Conservation (phyloP, 441 rosid species). For the Aquilaria agallochum region DNA sequence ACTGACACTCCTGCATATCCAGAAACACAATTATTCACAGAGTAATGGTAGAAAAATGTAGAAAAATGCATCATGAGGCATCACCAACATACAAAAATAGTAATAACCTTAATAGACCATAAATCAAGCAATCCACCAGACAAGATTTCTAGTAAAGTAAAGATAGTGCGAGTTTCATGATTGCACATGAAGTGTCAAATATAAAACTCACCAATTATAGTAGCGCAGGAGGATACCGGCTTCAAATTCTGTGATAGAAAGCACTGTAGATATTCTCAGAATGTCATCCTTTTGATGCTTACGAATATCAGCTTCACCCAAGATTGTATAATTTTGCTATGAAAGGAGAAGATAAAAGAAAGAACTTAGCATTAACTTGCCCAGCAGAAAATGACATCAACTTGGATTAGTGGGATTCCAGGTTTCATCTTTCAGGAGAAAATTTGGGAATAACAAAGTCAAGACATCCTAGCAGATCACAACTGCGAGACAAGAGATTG, state of each 20-base stretch:
- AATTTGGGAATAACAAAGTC: too few relatives aligned
- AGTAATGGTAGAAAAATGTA: not conserved
- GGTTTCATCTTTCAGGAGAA: too few relatives aligned
- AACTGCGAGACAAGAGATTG: too few relatives aligned
- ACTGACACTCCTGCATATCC: slow-evolving; percentile 57
- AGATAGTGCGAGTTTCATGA: too few relatives aligned
- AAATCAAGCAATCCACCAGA: not conserved
- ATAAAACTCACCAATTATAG: slow-evolving; percentile 50
- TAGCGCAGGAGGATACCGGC: slow-evolving; percentile 54
- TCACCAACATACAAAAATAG: not conserved
- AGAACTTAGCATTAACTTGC: slow-evolving; percentile 3
- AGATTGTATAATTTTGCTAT: slow-evolving; percentile 56
- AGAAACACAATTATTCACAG: slow-evolving; percentile 6
- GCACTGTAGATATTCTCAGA: slow-evolving; percentile 49
- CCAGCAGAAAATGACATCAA: not conserved
- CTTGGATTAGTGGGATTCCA: too few relatives aligned
- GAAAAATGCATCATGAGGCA: too few relatives aligned
- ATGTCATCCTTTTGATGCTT: slow-evolving; percentile 67
- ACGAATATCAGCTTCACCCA: slow-evolving; percentile 61
- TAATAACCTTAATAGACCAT: too few relatives aligned
- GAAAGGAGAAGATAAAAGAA: slow-evolving; percentile 3
- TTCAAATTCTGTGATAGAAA: slow-evolving; percentile 40
- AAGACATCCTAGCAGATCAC: too few relatives aligned
- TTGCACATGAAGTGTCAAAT: not conserved
- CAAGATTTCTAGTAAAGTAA: too few relatives aligned